A percentile compares a stretch with the other conserved stretches of the same genome.
These are phyloP conservation scores for Mycosphaerella arachidis DNA, from an alignment of 2,329 filamentous ascomycete genomes.

Conservation along the genomic window DNA sequence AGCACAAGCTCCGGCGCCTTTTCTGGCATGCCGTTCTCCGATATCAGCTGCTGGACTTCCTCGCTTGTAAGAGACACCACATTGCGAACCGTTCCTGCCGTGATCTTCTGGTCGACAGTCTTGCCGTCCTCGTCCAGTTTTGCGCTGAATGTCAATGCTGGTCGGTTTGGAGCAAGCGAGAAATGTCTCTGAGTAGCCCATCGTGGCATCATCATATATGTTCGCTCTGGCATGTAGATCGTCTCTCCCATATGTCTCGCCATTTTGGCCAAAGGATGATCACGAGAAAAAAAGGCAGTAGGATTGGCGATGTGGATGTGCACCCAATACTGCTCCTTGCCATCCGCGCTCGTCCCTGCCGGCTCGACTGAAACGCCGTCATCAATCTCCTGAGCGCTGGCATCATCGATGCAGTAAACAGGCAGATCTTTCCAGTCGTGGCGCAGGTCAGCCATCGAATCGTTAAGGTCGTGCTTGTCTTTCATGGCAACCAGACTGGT, in stretches of 20 bases:
- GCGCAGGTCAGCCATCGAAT: slow-evolving; percentile 55
- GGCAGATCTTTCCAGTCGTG: slow-evolving; percentile 56
- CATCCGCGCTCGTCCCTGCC: slow-evolving; percentile 25
- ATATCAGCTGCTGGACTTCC: slow-evolving; percentile 26
- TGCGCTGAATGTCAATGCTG: slow-evolving; percentile 58
- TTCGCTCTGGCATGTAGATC: slow-evolving; percentile 54
- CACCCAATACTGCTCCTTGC: slow-evolving; percentile 61
- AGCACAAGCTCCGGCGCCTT: slow-evolving; percentile 19
- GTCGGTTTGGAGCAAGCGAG: slow-evolving; percentile 51
- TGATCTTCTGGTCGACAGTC: slow-evolving; percentile 52
- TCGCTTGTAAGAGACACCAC: slow-evolving; percentile 51
- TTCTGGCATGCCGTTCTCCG: slow-evolving; percentile 8
- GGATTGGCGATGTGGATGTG: slow-evolving; percentile 77
- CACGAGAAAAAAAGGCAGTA: slow-evolving; percentile 61
- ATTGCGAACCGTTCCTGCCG: slow-evolving; percentile 51
- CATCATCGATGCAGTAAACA: slow-evolving; percentile 70
- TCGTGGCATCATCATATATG: slow-evolving; percentile 54
- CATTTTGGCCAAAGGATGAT: slow-evolving; percentile 55
- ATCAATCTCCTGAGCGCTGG: slow-evolving; percentile 66
- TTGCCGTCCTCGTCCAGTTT: slow-evolving; percentile 50
- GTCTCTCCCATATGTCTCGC: slow-evolving; percentile 56
- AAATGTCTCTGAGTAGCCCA: slow-evolving; percentile 48
- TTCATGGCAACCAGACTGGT: slow-evolving; percentile 27
- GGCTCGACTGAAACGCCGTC: slow-evolving; percentile 70
- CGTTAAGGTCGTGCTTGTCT: slow-evolving; percentile 40